Evolutionary conservation across 164 flowering plant species (phyloP).

Genomic region (Nymphaea thermarum): DNA sequence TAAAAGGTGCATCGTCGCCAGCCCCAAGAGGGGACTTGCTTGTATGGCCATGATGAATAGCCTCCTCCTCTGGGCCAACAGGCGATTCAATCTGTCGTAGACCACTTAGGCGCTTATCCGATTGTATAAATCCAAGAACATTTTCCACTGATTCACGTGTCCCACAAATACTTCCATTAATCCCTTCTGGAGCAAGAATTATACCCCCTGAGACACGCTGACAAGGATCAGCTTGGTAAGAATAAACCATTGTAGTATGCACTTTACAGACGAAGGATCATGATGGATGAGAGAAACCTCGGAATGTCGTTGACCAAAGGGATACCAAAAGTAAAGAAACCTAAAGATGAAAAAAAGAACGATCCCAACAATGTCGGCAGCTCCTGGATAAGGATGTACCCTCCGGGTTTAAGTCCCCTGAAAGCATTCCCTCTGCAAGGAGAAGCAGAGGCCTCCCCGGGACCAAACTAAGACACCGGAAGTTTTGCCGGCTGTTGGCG

Average conservation of each 20-base stretch:
- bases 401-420: too few relatives aligned
- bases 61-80: conserved; percentile 93
- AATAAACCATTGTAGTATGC: neutral
- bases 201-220: conserved; percentile 99
- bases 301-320: too few relatives aligned
- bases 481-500: too few relatives aligned
- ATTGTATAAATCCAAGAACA: conserved; percentile 66
- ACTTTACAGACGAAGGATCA: too few relatives aligned
- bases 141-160: conserved; percentile 61
- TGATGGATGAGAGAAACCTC: too few relatives aligned
- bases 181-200: conserved; percentile 93
- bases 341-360: too few relatives aligned
- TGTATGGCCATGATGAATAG: conserved; percentile 82
- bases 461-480: too few relatives aligned
- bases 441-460: too few relatives aligned
- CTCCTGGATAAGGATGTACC: too few relatives aligned
- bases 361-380: too few relatives aligned
- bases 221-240: conserved; percentile 50
- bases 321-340: too few relatives aligned
- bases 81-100: conserved; percentile 79
- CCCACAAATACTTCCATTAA: conserved; percentile 97
- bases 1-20: conserved; percentile 94
- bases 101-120: conserved; percentile 58
- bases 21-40: conserved; percentile 85
- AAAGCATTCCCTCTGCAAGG: too few relatives aligned